Conservation (phyloP, 371 early-diverging fungal genomes). For the Batrachochytrium dendrobatidis region DNA sequence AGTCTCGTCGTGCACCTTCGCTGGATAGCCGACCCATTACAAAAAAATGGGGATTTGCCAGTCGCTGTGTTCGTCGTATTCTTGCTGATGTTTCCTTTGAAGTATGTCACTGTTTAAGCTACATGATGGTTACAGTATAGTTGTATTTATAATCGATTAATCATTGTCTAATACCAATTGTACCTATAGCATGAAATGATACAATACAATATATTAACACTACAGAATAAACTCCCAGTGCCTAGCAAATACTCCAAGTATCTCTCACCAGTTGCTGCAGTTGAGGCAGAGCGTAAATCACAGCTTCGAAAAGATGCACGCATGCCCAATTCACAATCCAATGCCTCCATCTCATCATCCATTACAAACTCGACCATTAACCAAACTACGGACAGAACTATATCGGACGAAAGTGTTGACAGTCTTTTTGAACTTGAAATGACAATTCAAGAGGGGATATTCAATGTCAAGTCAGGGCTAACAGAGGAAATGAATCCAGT, state of each 20-base stretch:
- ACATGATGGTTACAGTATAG: neutral
- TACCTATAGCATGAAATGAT: neutral
- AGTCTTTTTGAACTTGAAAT: neutral
- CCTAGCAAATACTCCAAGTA: conserved; percentile 14
- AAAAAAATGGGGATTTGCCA: conserved; percentile 25
- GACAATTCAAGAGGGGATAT: neutral
- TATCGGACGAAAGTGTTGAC: neutral
- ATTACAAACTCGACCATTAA: conserved; percentile 3
- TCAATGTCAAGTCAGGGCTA: no score
- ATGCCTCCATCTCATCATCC: conserved; percentile 6
- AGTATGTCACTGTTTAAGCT: conserved; percentile 17
- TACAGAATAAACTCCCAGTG: conserved; percentile 4
- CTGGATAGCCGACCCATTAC: neutral
- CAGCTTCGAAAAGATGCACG: neutral
- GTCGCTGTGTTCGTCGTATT: conserved; percentile 21
- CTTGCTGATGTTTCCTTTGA: conserved; percentile 41
- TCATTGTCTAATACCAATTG: neutral
- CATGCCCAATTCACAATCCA: conserved; percentile 6
- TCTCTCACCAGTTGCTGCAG: conserved; percentile 17
- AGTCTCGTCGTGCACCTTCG: neutral
- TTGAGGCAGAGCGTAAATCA: conserved; percentile 7
- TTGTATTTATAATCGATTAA: neutral
- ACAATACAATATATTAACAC: neutral
- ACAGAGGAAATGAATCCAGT: no score
- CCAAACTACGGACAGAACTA: neutral